Conservation (phyloP, 2,329 filamentous ascomycete genomes). For the Westerdykella ornata region DNA sequence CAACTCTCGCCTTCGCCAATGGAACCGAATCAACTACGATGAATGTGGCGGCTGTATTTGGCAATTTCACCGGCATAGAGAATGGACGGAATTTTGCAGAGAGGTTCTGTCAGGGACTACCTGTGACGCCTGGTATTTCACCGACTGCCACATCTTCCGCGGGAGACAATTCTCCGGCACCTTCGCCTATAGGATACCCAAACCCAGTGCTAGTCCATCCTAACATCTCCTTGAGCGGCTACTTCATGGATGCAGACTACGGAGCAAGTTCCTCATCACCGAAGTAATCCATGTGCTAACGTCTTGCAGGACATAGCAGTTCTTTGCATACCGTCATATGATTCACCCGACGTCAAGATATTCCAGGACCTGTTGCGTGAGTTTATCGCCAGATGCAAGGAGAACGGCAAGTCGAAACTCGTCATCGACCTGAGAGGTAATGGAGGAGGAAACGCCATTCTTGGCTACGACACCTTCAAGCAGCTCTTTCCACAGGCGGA, state of each 20-base stretch:
- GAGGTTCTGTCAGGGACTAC: slow-evolving; percentile 32
- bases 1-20: slow-evolving; percentile 33
- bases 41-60: slow-evolving; percentile 28
- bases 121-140: slow-evolving; percentile 5
- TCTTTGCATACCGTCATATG: slow-evolving; percentile 41
- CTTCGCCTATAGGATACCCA: slow-evolving; percentile 35
- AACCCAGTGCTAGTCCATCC: slow-evolving; percentile 33
- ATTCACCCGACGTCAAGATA: slow-evolving; percentile 21
- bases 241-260: slow-evolving; percentile 39
- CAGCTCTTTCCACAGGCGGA: slow-evolving; percentile 47
- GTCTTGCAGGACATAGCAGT: slow-evolving; percentile 41
- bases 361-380: slow-evolving; percentile 38
- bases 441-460: slow-evolving; percentile 47
- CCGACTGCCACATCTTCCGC: slow-evolving; percentile 7
- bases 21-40: slow-evolving; percentile 26
- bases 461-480: slow-evolving; percentile 44
- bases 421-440: slow-evolving; percentile 60
- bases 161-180: slow-evolving; percentile 10
- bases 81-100: slow-evolving; percentile 39
- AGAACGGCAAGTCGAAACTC: slow-evolving; percentile 51
- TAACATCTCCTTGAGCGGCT: slow-evolving; percentile 39
- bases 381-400: slow-evolving; percentile 45
- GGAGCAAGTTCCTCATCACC: slow-evolving; percentile 34
- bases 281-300: slow-evolving; percentile 16
- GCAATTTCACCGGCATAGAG: slow-evolving; percentile 32